Base-by-base conservation (phyloP, 352 stramenopile genomes). In the Phytophthora litchii region DNA sequence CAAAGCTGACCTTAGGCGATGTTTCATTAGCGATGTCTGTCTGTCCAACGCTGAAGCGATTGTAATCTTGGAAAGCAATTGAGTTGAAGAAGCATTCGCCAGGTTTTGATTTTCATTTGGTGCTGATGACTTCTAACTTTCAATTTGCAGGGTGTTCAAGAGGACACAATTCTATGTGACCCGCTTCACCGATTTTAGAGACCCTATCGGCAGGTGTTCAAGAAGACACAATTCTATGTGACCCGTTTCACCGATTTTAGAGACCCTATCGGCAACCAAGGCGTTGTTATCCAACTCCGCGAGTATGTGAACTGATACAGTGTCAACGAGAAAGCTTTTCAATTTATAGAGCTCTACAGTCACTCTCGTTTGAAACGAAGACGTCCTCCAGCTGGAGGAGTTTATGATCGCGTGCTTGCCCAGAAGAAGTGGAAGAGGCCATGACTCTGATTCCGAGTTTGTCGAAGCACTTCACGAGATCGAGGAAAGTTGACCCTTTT, bases 201-300 rank as follows among this genome's bases (percentile, higher is more conserved):
- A 95, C 45, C 87, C 85, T 0, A 76, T 95, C n/a, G 70, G 77
- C 10, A 95, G n/a, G 82, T 91, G 25, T 95, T 95, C 63, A 73
- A 93, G 60, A 92, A 95, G 72, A 95, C 85, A n/a, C 88, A 92
- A 54, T 87, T 80, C 38, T 94, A 94, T 51, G 87, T 94, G 42
- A 78, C 89, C 67, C 81, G 87, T 25, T 95, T 95, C 61, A 94
- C 83, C 37, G 85, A 85, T 55, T 94, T 85, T 16, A 93, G 91
- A 57, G 80, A 95, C 45, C 87, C 85, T 0, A 76, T 95, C n/a
- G 70, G 77, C 10, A 95, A 95, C 72, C 86, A 95, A 62, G 82
- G 80, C 41, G 88, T 79, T 12, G 83, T 95, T 16, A 89, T 87
- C n/a, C 85, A 94, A 53, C 70, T 95, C 27, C 81, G 86, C 59